Evolutionary conservation across 352 stramenopile species (phyloP).

Genomic region (Pythium aphanidermatum): DNA sequence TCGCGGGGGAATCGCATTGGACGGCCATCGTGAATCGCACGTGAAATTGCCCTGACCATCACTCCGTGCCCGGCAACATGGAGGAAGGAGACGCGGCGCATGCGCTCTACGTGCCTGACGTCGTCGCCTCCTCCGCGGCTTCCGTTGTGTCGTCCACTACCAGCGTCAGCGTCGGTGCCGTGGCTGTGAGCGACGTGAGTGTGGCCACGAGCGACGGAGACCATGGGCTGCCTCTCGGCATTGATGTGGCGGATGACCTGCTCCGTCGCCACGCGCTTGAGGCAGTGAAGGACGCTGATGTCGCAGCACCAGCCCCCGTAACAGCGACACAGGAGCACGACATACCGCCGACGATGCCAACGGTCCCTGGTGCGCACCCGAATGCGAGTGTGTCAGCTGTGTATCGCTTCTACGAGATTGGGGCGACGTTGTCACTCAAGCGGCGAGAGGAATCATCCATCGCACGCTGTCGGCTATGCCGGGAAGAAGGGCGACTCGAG

Average conservation of each 20-base stretch:
- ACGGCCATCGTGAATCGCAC: background rate
- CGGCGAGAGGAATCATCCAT: constrained; percentile 69
- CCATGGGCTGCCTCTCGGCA: constrained; percentile 9
- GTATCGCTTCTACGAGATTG: constrained; percentile 77
- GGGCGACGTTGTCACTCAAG: constrained; percentile 49
- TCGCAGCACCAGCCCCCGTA: background rate
- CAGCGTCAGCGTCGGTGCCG: background rate
- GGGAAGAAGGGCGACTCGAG: constrained; percentile 48
- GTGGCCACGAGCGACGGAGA: background rate
- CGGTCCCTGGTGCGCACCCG: constrained; percentile 8
- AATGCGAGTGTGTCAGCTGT: constrained; percentile 47
- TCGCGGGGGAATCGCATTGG: too few species aligned
- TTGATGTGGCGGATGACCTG: constrained; percentile 11
- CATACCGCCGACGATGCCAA: constrained; percentile 5
- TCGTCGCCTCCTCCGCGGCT: background rate
- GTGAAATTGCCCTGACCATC: constrained; percentile 4
- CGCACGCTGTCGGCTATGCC: constrained; percentile 57
- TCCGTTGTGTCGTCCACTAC: background rate
- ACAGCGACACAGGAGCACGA: background rate
- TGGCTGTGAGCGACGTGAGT: background rate
- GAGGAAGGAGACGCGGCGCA: background rate
- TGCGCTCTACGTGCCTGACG: background rate
- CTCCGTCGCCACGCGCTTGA: constrained; percentile 8
- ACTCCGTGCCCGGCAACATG: constrained; percentile 6
- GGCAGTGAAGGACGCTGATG: background rate